Percentiles rank a stretch among this genome's conserved stretches.
phyloP scores from a whole-genome alignment of 2,329 filamentous ascomycete genomes.

The Verticillium tricorpus region DNA sequence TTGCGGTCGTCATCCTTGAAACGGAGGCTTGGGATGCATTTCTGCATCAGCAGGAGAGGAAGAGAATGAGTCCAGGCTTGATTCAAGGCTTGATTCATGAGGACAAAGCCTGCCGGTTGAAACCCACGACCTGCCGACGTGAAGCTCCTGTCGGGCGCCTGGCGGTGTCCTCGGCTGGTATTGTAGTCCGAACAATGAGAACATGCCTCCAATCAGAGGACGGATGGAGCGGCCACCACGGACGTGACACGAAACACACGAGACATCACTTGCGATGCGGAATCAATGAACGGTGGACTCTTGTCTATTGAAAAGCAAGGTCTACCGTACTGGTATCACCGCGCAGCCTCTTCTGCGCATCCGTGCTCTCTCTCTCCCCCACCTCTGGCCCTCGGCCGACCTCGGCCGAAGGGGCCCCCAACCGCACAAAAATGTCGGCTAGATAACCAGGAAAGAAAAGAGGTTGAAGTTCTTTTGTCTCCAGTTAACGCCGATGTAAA shows the following conservation, averaged over 20 bases:
- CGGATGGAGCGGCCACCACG: background rate
- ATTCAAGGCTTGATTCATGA: too few relatives aligned
- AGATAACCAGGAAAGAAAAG: constrained; percentile 38
- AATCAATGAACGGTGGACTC: background rate
- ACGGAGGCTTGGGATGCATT: too few relatives aligned
- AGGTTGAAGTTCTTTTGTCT: constrained; percentile 45
- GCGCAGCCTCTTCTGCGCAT: background rate
- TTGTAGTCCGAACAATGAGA: too few relatives aligned
- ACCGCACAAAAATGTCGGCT: constrained; percentile 22
- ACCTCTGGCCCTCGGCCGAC: background rate
- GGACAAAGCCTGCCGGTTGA: too few relatives aligned
- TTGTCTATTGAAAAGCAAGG: background rate
- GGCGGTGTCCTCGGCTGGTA: too few relatives aligned
- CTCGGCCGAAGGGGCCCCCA: background rate
- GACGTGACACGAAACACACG: background rate
- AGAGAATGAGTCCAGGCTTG: too few relatives aligned
- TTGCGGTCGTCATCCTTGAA: too few relatives aligned
- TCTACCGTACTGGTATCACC: constrained; percentile 5
- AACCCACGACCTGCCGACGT: too few relatives aligned
- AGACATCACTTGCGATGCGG: background rate
- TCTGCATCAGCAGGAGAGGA: too few relatives aligned
- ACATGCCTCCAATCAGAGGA: too few relatives aligned
- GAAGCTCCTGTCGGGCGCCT: too few relatives aligned
- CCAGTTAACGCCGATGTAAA: constrained; percentile 32
- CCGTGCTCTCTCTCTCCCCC: background rate